Base-by-base conservation (phyloP, 352 stramenopile genomes). In the Pythium aphanidermatum region DNA sequence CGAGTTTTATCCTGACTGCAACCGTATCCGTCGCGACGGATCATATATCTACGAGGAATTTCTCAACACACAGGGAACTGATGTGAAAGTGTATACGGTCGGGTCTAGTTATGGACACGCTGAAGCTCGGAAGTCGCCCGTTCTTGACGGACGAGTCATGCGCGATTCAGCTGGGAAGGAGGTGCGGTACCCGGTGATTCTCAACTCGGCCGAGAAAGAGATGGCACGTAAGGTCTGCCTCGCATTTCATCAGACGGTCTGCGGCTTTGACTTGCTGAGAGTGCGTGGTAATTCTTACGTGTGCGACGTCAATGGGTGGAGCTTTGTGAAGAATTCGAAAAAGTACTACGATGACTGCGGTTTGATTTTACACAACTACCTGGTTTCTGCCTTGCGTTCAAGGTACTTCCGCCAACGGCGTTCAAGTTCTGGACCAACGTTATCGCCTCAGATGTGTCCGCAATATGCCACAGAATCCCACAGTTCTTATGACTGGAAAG, bases 271-370 rank as follows among this genome's bases (percentile, higher is more conserved):
- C 68, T 69, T 99, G 36, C 73, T 99, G 25, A 81, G 96, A 26
- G 80, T 92, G 74, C 83, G 74, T 23, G 89, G 71, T 51, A 95
- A 57, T 28, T 95, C 92, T 20, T 99, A 98, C 64, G 96, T 99
- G 9, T 99, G 97, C 74, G 97, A 99, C 71, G 97, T 99, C 17
- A 99, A 99, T 68, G 97, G 97, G 17, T 99, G 95, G 90, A 98
- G 89, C 59, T 99, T 99, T 66, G 97, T 99, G 16, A 99, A 93
- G 56, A 93, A 90, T 58, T 93, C 82, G 27, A 89, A 96, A 36
- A 99, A 99, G 79, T 99, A 99, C 69, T 99, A 98, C 57, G 96
- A 99, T 62, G 96, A 99, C 68, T 98, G 92, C 57, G 92, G 92
- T 2, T 74, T 97, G 40, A 95, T 99, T 45, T 74, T 99, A 51